phyloP scores from a whole-genome alignment of 768 basidiomycete genomes.

The Calvatia gigantea region DNA sequence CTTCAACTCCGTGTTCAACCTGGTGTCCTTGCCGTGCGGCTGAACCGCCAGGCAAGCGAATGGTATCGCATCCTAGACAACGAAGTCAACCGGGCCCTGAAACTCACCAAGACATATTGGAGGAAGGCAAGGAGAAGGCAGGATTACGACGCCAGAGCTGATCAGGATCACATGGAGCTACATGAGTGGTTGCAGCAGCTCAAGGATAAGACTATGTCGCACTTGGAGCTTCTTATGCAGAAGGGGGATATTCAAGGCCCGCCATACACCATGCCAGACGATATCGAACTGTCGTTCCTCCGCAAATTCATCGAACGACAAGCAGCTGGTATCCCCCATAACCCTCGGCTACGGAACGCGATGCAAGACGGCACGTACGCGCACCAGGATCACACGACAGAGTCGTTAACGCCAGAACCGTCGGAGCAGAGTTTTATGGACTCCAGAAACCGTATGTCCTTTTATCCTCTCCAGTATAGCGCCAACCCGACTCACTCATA shows the following conservation, averaged over 20 bases:
- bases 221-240: slow-evolving; percentile 83
- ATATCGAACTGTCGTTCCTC: slow-evolving; percentile 72
- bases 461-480: background rate
- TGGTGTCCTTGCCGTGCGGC: slow-evolving; percentile 70
- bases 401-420: slow-evolving; percentile 47
- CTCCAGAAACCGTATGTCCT: slow-evolving; percentile 32
- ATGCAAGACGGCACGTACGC: slow-evolving; percentile 28
- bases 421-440: slow-evolving; percentile 41
- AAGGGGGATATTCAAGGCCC: slow-evolving; percentile 85
- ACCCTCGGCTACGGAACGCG: slow-evolving; percentile 69
- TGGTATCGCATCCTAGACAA: slow-evolving; percentile 78
- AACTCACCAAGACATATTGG: slow-evolving; percentile 85
- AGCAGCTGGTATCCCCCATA: slow-evolving; percentile 70
- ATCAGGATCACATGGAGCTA: slow-evolving; percentile 87
- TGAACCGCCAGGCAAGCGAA: slow-evolving; percentile 76
- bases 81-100: slow-evolving; percentile 78
- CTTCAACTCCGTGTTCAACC: slow-evolving; percentile 84
- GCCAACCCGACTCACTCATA: background rate
- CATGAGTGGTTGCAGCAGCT: slow-evolving; percentile 87
- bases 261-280: slow-evolving; percentile 78
- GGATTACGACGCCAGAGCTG: slow-evolving; percentile 80
- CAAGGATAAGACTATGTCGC: slow-evolving; percentile 87
- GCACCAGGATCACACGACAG: slow-evolving; percentile 41
- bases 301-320: slow-evolving; percentile 83
- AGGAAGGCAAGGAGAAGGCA: slow-evolving; percentile 77